Evolutionary conservation across 1,139 yeast species (phyloP).

Genomic region (Maudiozyma humilis): DNA sequence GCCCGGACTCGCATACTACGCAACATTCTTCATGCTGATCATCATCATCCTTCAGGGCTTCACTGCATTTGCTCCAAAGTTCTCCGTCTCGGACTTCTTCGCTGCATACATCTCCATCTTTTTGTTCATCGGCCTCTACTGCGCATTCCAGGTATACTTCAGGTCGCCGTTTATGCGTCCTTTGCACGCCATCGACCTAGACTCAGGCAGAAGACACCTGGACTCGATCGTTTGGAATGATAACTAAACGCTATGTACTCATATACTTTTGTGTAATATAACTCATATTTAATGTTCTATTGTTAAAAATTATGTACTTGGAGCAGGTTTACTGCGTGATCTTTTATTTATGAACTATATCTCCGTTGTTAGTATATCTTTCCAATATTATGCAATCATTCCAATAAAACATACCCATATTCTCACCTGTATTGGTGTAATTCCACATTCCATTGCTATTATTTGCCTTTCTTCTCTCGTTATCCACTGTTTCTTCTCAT

Average conservation of each 20-base stretch:
- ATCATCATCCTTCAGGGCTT: conserved; percentile 67
- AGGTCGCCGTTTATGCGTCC: conserved; percentile 2
- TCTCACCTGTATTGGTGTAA: conserved; percentile 11
- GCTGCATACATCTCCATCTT: conserved; percentile 60
- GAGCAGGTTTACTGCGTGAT: too few species aligned
- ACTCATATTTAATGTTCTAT: neutral
- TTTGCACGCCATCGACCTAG: conserved; percentile 3
- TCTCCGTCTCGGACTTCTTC: conserved; percentile 51
- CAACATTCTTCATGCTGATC: conserved; percentile 40
- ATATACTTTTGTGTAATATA: neutral
- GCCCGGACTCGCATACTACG: conserved; percentile 59
- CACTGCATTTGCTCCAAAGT: conserved; percentile 34
- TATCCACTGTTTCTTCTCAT: conserved; percentile 7
- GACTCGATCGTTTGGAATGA: conserved; percentile 4
- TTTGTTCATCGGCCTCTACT: conserved; percentile 28
- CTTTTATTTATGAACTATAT: too few species aligned
- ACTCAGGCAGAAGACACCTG: conserved; percentile 5
- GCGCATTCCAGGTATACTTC: conserved; percentile 4
- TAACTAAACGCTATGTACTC: neutral
- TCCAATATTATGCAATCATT: neutral
- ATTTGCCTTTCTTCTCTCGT: conserved; percentile 11
- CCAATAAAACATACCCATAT: conserved; percentile 7
- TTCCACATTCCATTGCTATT: conserved; percentile 11
- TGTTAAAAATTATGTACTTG: neutral
- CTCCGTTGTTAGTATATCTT: neutral